Conservation (phyloP, 768 basidiomycete genomes). For the Suillus subluteus region DNA sequence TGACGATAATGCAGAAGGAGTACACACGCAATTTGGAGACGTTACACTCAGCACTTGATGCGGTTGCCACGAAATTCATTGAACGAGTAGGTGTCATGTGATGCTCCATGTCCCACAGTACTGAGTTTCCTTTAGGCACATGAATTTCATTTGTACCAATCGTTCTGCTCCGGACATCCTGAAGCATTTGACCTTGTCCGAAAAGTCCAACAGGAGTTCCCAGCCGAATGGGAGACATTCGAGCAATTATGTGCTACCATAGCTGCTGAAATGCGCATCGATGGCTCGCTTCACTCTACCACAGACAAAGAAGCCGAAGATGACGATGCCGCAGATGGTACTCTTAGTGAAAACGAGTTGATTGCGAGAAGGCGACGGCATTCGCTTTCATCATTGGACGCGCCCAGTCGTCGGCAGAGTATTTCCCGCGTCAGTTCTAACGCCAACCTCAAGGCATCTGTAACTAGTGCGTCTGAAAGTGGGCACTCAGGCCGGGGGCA, state of each 20-base stretch:
- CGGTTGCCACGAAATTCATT: slow-evolving; percentile 59
- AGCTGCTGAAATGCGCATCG: slow-evolving; percentile 42
- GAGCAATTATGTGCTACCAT: slow-evolving; percentile 75
- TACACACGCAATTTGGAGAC: slow-evolving; percentile 43
- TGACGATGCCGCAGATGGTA: slow-evolving; percentile 11
- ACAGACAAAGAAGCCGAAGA: slow-evolving; percentile 17
- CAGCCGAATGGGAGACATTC: slow-evolving; percentile 80
- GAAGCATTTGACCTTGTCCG: slow-evolving; percentile 80
- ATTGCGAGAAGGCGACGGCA: slow-evolving; percentile 45
- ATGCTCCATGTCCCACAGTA: slow-evolving; percentile 7
- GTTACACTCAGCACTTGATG: slow-evolving; percentile 40
- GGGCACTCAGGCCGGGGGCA: slow-evolving; percentile 35
- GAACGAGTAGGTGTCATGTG: slow-evolving; percentile 47
- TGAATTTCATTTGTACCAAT: slow-evolving; percentile 77
- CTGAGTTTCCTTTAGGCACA: slow-evolving; percentile 54
- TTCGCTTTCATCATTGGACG: slow-evolving; percentile 57
- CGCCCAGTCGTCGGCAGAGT: slow-evolving; percentile 42
- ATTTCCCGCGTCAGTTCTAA: slow-evolving; percentile 35
- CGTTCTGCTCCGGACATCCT: slow-evolving; percentile 86
- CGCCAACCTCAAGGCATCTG: slow-evolving; percentile 36
- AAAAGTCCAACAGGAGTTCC: slow-evolving; percentile 61
- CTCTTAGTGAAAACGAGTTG: slow-evolving; percentile 14
- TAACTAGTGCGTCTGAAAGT: slow-evolving; percentile 32
- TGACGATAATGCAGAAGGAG: slow-evolving; percentile 2
- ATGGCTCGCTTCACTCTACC: slow-evolving; percentile 18